Evolutionary conservation across 2,329 filamentous ascomycete genomes (phyloP), one percentile per base, ranked within the genome.

Genomic region (Alternaria sp.): DNA sequence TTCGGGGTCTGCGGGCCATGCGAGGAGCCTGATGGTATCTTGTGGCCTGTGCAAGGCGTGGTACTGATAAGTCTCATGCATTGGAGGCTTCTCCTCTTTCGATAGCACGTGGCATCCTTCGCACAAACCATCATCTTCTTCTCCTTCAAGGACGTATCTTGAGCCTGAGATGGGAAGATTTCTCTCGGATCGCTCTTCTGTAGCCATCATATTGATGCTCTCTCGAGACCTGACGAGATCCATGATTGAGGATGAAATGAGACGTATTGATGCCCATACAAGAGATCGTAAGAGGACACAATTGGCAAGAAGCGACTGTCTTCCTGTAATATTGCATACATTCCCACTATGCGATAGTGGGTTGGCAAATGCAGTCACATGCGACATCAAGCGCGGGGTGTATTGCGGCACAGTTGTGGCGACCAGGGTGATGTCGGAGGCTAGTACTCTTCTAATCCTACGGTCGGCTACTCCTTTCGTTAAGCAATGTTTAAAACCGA

Each of bases 91-190:
- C 43, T 21, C 3, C 3, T 21, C 43, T 45, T 45, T 21, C 43
- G 43, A 21, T 1, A 45, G 43, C 2, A 45, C 43, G 17, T 45
- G 43, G 19, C 43, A 45, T 40, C 43, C 43, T 45, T 45, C 43
- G 11, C 12, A 45, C 4, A 45, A 19, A 0, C 43, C 43, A 21
- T 45, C 43, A 13, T 44, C 43, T 19, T 40, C 36, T 17, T 40
- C 15, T 11, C 36, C 36, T 17, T 40, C 0, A 1, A 0, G 36
- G 8, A 40, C 36, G 5, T 0, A 40, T 40, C 0, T 0, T 40
- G 15, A 40, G 36, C 3, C 36, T 17, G 1, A 3, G 0, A 40
- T 40, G 36, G n/a, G 36, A 1, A 40, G n/a, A 40, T 8, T 40
- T 0, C 0, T 11, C 21, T 45, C 43, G 1, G 0, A 6, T 12